Base-by-base conservation (phyloP, 2,329 filamentous ascomycete genomes). In the Pyricularia grisea region DNA sequence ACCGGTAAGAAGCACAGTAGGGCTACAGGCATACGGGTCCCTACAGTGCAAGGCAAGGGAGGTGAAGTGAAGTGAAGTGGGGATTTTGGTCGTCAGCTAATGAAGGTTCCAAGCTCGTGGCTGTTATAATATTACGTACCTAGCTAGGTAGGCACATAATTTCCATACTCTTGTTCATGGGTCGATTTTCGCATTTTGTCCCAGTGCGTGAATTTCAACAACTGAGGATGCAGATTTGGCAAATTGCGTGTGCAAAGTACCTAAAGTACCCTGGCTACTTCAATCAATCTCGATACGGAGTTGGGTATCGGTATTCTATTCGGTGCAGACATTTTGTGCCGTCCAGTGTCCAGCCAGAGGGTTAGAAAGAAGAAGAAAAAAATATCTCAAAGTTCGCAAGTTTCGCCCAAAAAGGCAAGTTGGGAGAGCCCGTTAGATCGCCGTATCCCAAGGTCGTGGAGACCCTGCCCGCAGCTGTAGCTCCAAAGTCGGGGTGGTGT, bases 331-430 rank as follows among this genome's bases (percentile, higher is more conserved):
- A 50, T 17, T 50, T 5, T 50, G 17, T n/a, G 20, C 42, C 42
- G 42, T 50, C 42, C 42, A 20, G 14, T n/a, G 17, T 50, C 42
- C 42, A 61, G 23, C n/a, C 23, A 27, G 58, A 61, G 55, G 55
- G n/a, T 9, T n/a, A 60, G 42, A 55, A 1, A 61, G 58, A 12
- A 61, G 20, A 14, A 61, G n/a, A 27, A 61, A 27, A 61, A 27
- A 27, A 27, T n/a, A 25, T 27, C 58, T 25, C n/a, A 61, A 12
- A 61, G 58, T 61, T 68, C 67, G 67, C 67, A 68, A 68, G 67
- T 68, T 63, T 68, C 67, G 67, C 67, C 67, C 55, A 68, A 68
- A 68, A 68, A n/a, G 55, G 67, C 60, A 68, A 68, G 27, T 23
- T 28, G 25, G 20, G 42, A 66, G 64, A 66, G n/a, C 31, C 58